Base-by-base conservation (phyloP, 768 basidiomycete species). In the Mycena vitilis region DNA sequence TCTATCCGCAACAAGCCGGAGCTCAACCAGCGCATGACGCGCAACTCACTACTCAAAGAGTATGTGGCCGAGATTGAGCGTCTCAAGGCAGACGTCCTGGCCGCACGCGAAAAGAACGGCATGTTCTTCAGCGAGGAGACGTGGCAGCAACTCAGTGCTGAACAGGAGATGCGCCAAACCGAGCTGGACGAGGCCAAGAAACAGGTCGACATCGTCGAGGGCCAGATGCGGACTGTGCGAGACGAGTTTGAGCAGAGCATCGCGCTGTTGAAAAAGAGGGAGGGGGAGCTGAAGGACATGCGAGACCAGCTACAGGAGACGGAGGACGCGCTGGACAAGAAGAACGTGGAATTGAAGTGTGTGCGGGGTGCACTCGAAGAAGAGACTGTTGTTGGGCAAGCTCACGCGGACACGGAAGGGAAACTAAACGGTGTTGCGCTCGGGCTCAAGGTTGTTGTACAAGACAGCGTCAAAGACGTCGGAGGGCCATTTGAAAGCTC, bases 1-100 rank as follows among this genome's bases (percentile, higher is more conserved):
- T 93, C 94, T 30, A 99, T 99, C 75, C 88, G 90, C 58, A 99
- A 99, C 81, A 92, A 93, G 73, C 98, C 98, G 10, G 96, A 99
- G 78, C 81, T 98, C 45, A 99, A 99, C 79, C 94, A 95, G 75
- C 91, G 95, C 54, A 92, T 98, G 89, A 95, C 95, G 11, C 91
- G 95, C 54, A 94, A 95, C 68, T 89, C 95, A 1, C 88, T 99
- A 56, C 81, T 99, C 53, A 96, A 96, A 78, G 96, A 98, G 78
- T 98, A 97, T 73, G 87, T 97, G 45, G 89, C 86, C 15, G 98
- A 99, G 79, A 98, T 99, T 53, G 95, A 97, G 73, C 89, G 95
- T 7, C 85, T 99, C 45, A 97, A 97, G 77, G 89, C 90, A 0
- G 96, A 99, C 72, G 83, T 97, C 52, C 81, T 95, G 0, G 96